Conservation (phyloP, 2,329 filamentous ascomycete species). For the Hypomyces rosellus region DNA sequence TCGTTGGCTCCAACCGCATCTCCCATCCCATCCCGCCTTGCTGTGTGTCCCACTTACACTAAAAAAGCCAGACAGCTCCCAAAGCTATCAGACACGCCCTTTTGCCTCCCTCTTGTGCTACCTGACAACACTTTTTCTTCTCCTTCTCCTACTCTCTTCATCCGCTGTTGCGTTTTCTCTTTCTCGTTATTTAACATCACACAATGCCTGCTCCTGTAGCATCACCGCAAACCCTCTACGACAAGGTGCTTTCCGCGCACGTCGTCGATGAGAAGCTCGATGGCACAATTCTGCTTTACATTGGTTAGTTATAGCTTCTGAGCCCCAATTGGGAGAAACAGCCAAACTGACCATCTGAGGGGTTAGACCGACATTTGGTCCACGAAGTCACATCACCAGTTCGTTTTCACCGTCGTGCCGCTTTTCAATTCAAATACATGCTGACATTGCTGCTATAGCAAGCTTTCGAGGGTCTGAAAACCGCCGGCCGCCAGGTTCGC, state of each 20-base stretch:
- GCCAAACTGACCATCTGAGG: conserved; percentile 3
- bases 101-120: no score
- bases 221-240: conserved; percentile 81
- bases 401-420: conserved; percentile 30
- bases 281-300: conserved; percentile 88
- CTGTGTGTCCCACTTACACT: no score
- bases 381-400: conserved; percentile 98
- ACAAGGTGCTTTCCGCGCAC: conserved; percentile 94
- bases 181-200: conserved; percentile 17
- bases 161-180: conserved; percentile 1
- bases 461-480: conserved; percentile 93
- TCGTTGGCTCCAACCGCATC: no score
- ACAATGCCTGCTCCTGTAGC: conserved; percentile 70
- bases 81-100: no score
- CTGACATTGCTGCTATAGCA: conserved; percentile 49
- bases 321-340: not conserved
- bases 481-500: conserved; percentile 80
- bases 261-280: conserved; percentile 94
- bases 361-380: conserved; percentile 81
- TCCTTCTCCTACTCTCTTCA: not conserved
- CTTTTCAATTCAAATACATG: not conserved
- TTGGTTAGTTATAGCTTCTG: conserved; percentile 54
- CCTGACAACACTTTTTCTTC: not conserved
- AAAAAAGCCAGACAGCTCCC: no score
- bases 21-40: no score